Evolutionary conservation across 2,329 filamentous ascomycete species (phyloP), one percentile per base, ranked within the genome.

Genomic region (Penicillium digitatum): DNA sequence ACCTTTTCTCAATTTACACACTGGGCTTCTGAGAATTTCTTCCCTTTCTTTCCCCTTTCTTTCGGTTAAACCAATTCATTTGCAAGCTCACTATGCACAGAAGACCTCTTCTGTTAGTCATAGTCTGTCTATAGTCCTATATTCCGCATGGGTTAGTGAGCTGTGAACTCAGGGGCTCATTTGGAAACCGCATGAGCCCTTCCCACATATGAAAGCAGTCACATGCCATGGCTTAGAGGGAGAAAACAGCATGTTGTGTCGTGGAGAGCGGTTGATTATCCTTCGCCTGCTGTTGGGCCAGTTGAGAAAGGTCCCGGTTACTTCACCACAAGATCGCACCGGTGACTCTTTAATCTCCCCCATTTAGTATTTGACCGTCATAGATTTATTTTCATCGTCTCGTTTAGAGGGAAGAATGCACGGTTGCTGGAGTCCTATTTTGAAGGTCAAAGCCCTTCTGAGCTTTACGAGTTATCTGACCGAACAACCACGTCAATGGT

Each of bases 111-210:
- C 2, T 58, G 34, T 20, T 56, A 24, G 38, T 27, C 27, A 18
- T 59, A 20, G 50, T 27, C 32, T 42, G 42, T 24, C 38, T 58
- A 2, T 39, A 52, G 8, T n/a, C n/a, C n/a, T n/a, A n/a, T n/a
- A n/a, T n/a, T n/a, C n/a, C n/a, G n/a, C n/a, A n/a, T n/a, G n/a
- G n/a, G n/a, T n/a, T n/a, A n/a, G n/a, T n/a, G n/a, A n/a, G n/a
- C n/a, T n/a, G n/a, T n/a, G n/a, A n/a, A n/a, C n/a, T n/a, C n/a
- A n/a, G n/a, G n/a, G n/a, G n/a, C n/a, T n/a, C n/a, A n/a, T n/a
- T n/a, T n/a, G n/a, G n/a, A n/a, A n/a, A n/a, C n/a, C n/a, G n/a
- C n/a, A n/a, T n/a, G n/a, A n/a, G n/a, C n/a, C n/a, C n/a, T n/a
- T n/a, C n/a, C 38, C 38, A 40, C 22, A 40, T n/a, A 26, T 40